phyloP scores from a whole-genome alignment of 2,329 filamentous ascomycete genomes.

The Colletotrichum chlorophyti region DNA sequence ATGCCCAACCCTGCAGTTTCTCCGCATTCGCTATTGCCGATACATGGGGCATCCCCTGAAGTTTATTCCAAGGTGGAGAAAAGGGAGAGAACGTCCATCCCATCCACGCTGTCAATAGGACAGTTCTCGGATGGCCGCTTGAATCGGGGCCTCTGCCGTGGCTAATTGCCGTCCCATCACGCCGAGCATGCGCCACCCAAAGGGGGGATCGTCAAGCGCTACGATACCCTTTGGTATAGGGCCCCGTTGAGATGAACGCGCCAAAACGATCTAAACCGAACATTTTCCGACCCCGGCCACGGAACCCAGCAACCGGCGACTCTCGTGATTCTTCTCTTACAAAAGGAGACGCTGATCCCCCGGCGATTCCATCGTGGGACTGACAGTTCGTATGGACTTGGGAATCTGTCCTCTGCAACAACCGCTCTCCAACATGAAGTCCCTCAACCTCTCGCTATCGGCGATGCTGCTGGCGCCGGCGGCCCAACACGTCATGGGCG shows the following conservation, averaged over 20 bases:
- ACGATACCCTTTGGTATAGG: background rate
- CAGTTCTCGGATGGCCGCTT: background rate
- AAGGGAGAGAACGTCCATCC: background rate
- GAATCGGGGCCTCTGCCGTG: constrained; percentile 13
- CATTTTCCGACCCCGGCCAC: too few relatives aligned
- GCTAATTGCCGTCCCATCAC: constrained; percentile 16
- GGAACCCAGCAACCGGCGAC: too few relatives aligned
- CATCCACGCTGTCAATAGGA: background rate
- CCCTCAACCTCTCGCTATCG: constrained; percentile 11
- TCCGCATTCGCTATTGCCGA: constrained; percentile 26
- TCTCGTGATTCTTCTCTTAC: too few relatives aligned
- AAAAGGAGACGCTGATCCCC: background rate
- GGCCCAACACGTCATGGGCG: constrained; percentile 19
- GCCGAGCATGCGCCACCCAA: background rate
- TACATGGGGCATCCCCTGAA: constrained; percentile 18
- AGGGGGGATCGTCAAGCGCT: constrained; percentile 10
- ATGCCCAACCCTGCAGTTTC: background rate
- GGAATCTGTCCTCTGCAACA: background rate
- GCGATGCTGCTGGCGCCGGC: constrained; percentile 23
- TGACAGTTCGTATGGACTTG: background rate
- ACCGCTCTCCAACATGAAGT: constrained; percentile 21
- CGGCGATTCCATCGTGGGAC: background rate
- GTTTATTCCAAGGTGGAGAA: constrained; percentile 3
- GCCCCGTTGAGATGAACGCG: constrained; percentile 5
- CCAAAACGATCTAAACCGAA: too few relatives aligned